Conservation (phyloP, 768 basidiomycete species). For the Coprinopsis strossmayeri region DNA sequence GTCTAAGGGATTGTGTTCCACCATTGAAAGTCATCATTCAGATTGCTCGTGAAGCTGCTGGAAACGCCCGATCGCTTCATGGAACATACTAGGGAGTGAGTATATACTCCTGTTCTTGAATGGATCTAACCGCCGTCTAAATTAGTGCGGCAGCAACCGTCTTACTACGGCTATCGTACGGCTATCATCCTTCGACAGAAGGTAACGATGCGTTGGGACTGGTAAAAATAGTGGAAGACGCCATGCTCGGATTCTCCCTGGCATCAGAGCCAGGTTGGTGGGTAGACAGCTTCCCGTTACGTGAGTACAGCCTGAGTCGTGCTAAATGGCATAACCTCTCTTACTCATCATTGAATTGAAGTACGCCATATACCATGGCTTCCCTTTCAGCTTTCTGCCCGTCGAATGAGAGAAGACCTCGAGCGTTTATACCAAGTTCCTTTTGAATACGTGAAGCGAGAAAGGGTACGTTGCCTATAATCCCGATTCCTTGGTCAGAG, state of each 20-base stretch:
- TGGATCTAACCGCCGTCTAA: conserved; percentile 2
- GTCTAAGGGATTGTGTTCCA: neutral
- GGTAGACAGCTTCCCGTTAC: conserved; percentile 23
- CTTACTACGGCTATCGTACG: conserved; percentile 19
- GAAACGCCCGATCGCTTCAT: conserved; percentile 13
- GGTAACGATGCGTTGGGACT: conserved; percentile 16
- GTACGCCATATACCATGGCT: conserved; percentile 28
- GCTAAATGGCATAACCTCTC: too few relatives aligned
- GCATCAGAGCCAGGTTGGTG: conserved; percentile 28
- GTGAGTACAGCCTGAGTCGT: conserved; percentile 17
- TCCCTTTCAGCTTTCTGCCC: conserved; percentile 23
- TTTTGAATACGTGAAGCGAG: conserved; percentile 20
- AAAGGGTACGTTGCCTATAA: conserved; percentile 5
- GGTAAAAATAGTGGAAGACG: conserved; percentile 26
- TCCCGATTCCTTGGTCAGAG: neutral
- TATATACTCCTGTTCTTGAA: neutral
- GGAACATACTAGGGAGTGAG: conserved; percentile 13
- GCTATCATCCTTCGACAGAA: conserved; percentile 16
- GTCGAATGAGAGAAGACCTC: conserved; percentile 18
- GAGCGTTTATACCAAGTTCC: conserved; percentile 24
- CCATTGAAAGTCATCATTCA: neutral
- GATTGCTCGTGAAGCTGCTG: conserved; percentile 11
- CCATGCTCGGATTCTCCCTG: conserved; percentile 25
- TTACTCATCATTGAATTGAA: too few relatives aligned
- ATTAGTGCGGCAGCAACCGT: conserved; percentile 16